Conservation (phyloP, 225 moss, liverwort and hornwort species). For the Pleurozium schreberi region DNA sequence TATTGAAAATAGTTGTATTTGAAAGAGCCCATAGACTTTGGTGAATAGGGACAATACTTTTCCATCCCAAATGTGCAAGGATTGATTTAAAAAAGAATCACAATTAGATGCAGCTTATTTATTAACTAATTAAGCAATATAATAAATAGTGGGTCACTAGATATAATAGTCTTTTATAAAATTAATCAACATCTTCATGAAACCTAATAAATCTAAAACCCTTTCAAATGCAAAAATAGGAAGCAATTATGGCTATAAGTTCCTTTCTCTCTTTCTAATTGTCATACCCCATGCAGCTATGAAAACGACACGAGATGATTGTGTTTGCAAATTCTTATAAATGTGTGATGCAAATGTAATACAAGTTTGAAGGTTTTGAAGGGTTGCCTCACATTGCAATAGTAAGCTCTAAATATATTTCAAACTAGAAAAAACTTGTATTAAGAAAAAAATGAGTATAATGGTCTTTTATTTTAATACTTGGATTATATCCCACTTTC, state of each 20-base stretch:
- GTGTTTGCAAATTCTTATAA: neutral
- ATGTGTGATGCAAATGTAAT: neutral
- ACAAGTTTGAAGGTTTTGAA: neutral
- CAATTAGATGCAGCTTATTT: neutral
- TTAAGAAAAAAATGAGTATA: accelerated
- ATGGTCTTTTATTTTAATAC: neutral
- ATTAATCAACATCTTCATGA: neutral
- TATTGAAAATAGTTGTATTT: neutral
- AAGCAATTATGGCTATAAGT: accelerated
- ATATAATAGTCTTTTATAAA: neutral
- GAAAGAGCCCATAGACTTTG: accelerated
- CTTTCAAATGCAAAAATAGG: neutral
- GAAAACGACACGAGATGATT: neutral
- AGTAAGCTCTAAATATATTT: neutral
- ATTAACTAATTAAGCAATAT: accelerated
- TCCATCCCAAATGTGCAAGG: accelerated
- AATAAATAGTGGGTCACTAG: accelerated
- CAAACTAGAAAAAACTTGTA: neutral
- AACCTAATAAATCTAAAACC: accelerated
- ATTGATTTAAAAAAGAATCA: neutral
- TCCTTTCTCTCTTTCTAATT: neutral
- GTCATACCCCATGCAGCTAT: accelerated
- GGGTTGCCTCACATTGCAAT: accelerated
- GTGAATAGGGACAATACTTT: neutral
- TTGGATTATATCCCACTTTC: neutral